Base-by-base conservation (phyloP, 257 asterid species). In the Solanum virginianum region DNA sequence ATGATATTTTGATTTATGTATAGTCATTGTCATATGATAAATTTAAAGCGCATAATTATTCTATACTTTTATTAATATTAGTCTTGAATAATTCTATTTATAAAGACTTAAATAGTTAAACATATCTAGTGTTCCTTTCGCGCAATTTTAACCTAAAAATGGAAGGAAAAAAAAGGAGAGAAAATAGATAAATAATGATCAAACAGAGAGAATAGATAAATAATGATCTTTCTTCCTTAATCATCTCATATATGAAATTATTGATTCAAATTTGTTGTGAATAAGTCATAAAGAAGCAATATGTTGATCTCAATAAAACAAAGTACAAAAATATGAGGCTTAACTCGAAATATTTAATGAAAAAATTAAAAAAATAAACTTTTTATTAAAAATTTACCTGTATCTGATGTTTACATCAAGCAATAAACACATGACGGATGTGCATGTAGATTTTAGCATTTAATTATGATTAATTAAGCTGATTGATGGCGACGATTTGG, bases 291-390 rank as follows among this genome's bases (percentile, higher is more conserved):
- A 9, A 59, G 7, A 9, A 59, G 7, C 9, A 59, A 59, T 20
- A 59, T 1, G 3, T 20, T 20, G 65, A 59, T 20, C 29, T 59
- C 26, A 20, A 57, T 20, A 4, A 1, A 20, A 4, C 4, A 20
- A 9, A 8, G 8, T 6, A 43, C 7, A 0, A 1, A 8, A 12
- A 18, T 20, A 0, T 6, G 10, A 57, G 1, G 13, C 1, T 20
- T 57, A 57, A 20, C 26, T 57, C 26, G 0, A 18, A 8, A 3
- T 3, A 1, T 57, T 57, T 59, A 59, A 9, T 59, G 3, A 20
- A 59, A 11, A 59, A 59, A 57, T 9, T 8, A 57, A 53, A 43
- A 57, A 20, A 20, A 18, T 1, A 57, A 8, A 8, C 0, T 59
- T 59, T 59, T 6, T 59, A 20, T 59, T 9, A 59, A 59, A 20